Base-by-base conservation (phyloP, 768 basidiomycete genomes). In the Kwoniella sp. region DNA sequence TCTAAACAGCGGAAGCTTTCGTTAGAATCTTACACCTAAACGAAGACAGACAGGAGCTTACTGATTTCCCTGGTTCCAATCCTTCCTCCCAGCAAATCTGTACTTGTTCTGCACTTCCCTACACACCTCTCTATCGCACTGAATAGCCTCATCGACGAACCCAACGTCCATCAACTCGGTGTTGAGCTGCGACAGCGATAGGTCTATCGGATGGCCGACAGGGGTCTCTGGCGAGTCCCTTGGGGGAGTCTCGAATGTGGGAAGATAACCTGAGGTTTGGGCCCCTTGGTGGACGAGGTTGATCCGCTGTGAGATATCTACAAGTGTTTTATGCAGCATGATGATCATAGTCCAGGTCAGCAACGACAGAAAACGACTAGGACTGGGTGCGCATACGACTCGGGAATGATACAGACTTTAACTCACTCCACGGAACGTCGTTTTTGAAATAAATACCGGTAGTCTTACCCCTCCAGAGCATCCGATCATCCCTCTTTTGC, bases 401-500 rank as follows among this genome's bases (percentile, higher is more conserved):
- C n/a, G n/a, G n/a, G n/a, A 49, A 36, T 55, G 40, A 19, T n/a
- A 21, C 10, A 27, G 22, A 37, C 49, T 10, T 15, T 6, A 7
- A 66, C 69, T 65, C 59, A 71, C 72, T 68, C 77, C 77, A 78
- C n/a, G 76, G 72, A 13, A 70, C 62, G 7, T 58, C 62, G 47
- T 70, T 65, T n/a, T 68, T 71, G 57, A 72, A 77, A 47, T 68
- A 70, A 51, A 74, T 78, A 9, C 77, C 77, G 4, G 77, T 79
- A 9, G 69, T 79, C 36, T 68, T 75, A 10, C 77, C 77, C 63
- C 77, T 40, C 77, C 77, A 79, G 22, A 77, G 60, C 50, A 78
- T 54, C 49, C 68, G 63, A 30, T 76, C 67, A 37, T 76, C 72
- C 19, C 50, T 59, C 69, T 77, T 76, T 33, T 71, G 64, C 44